Conservation (phyloP, 192 early-diverging fungal genomes). For the Backusella australiensis region DNA sequence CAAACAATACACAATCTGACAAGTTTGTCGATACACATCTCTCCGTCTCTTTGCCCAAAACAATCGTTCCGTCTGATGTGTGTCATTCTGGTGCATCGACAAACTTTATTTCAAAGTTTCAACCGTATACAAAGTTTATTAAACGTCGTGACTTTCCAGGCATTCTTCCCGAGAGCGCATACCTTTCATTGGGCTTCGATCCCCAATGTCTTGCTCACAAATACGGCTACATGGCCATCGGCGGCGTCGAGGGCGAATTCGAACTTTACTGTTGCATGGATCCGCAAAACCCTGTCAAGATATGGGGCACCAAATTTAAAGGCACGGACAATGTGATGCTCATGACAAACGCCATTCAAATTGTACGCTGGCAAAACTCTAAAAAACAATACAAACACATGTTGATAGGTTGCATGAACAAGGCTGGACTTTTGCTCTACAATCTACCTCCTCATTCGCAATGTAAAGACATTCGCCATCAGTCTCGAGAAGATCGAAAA, state of each 20-base stretch:
- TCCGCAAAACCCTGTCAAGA: constrained; percentile 17
- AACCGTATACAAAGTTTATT: constrained; percentile 26
- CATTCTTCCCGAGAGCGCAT: constrained; percentile 9
- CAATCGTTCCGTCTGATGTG: not conserved
- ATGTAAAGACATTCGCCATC: not conserved
- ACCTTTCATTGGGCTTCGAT: constrained; percentile 28
- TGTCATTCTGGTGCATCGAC: not conserved
- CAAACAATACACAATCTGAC: not conserved
- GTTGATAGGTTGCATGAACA: constrained; percentile 32
- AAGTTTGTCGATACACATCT: constrained; percentile 15
- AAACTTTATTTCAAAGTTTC: constrained; percentile 11
- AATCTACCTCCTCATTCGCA: constrained; percentile 22
- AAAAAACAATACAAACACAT: constrained; percentile 8
- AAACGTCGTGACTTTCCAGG: constrained; percentile 13
- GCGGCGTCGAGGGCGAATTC: constrained; percentile 32
- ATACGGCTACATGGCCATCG: constrained; percentile 45
- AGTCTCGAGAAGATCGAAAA: not conserved
- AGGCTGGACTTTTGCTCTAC: constrained; percentile 30
- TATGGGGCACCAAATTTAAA: constrained; percentile 32
- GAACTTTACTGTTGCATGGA: constrained; percentile 38
- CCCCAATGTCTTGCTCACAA: constrained; percentile 43
- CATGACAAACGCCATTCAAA: constrained; percentile 29
- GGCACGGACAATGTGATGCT: constrained; percentile 20
- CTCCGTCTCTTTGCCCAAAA: constrained; percentile 11
- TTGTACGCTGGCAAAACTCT: constrained; percentile 22